These are phyloP conservation scores for Brassica balearica DNA, from an alignment of 441 rosid species.

Conservation along the genomic window DNA sequence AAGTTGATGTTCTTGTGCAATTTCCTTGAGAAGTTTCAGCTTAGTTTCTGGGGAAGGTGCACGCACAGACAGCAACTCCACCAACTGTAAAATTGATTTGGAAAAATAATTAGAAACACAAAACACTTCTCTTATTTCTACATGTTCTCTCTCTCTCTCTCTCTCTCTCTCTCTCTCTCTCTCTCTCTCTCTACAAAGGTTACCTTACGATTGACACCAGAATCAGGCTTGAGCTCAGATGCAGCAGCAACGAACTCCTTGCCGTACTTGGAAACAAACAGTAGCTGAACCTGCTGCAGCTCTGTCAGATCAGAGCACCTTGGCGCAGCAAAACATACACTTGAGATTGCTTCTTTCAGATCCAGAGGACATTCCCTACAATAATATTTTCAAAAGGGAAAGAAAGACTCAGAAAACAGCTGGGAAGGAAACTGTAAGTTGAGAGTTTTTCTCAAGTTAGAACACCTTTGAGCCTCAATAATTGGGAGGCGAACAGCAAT, in stretches of 20 bases:
- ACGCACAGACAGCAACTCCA: conserved; percentile 87
- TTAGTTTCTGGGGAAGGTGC: conserved; percentile 84
- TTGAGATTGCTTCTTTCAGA: conserved; percentile 95
- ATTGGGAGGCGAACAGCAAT: conserved; percentile 91
- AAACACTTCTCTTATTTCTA: not conserved
- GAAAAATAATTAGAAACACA: not conserved
- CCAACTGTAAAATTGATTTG: conserved; percentile 61
- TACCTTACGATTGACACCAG: conserved; percentile 98
- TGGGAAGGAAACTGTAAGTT: not conserved
- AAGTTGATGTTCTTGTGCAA: conserved; percentile 92
- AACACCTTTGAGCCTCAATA: conserved; percentile 84
- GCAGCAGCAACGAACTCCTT: conserved; percentile 91
- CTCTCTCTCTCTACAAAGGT: not conserved
- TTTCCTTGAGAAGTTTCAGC: conserved; percentile 90
- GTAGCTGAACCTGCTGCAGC: conserved; percentile 89
- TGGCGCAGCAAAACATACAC: conserved; percentile 97
- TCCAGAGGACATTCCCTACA: conserved; percentile 95
- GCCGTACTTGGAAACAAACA: conserved; percentile 82
- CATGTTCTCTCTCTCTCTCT: not conserved
- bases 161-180: too few relatives aligned
- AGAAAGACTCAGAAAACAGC: not conserved
- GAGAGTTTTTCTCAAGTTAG: not conserved
- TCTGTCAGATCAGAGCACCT: conserved; percentile 96
- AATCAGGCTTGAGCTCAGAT: conserved; percentile 86
- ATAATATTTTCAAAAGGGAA: not conserved